These are phyloP conservation scores for Luvunga scandens DNA, from an alignment of 345 rosid genomes.

Conservation along the genomic window DNA sequence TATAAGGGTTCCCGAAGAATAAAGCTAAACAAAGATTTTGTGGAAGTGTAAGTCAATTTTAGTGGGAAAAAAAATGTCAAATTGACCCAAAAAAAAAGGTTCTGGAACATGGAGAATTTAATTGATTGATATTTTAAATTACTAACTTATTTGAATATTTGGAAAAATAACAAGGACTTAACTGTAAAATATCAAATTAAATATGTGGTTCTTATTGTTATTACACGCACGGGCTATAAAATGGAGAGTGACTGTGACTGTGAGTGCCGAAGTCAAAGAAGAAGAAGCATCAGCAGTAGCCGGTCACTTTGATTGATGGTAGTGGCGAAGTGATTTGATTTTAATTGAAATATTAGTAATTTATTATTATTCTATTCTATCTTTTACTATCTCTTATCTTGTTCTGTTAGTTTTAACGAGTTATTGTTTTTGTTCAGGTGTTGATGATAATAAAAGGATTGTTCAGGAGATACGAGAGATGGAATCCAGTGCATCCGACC, in stretches of 20 bases:
- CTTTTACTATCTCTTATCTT: not conserved
- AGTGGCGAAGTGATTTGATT: too few relatives aligned
- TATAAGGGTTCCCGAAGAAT: too few relatives aligned
- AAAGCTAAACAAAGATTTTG: too few relatives aligned
- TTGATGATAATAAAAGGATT: constrained; percentile 76
- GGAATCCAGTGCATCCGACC: constrained; percentile 96
- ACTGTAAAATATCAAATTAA: too few relatives aligned
- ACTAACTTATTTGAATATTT: too few relatives aligned
- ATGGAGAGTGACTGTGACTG: not conserved
- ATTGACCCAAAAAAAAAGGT: too few relatives aligned
- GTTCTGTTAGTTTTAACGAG: not conserved
- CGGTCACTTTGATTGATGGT: not conserved
- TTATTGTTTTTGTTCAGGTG: constrained; percentile 29
- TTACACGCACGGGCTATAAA: not conserved
- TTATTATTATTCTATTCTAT: too few relatives aligned
- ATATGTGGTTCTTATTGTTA: not conserved
- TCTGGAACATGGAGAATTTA: too few relatives aligned
- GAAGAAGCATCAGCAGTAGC: not conserved
- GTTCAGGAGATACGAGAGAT: constrained; percentile 71
- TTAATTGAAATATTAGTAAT: not conserved
- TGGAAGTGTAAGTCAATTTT: too few relatives aligned
- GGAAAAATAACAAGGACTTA: too few relatives aligned
- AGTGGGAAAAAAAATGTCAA: too few relatives aligned
- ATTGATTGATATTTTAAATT: too few relatives aligned
- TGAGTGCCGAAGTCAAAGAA: not conserved